Base-by-base conservation (phyloP, 345 rosid species). In the Eucalyptus camaldulensis region DNA sequence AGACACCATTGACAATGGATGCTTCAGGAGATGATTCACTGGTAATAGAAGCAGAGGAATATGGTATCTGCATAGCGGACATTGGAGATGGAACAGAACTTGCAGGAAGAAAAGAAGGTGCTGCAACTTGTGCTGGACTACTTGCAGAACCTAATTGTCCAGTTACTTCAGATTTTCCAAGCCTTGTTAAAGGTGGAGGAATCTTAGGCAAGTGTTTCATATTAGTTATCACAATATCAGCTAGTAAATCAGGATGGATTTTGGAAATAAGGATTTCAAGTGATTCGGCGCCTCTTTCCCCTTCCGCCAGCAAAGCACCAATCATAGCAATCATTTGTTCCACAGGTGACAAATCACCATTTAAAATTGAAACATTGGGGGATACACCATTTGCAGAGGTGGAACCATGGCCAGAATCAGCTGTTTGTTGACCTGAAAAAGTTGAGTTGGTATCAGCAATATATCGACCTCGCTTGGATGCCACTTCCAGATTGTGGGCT, bases 281-380 rank as follows among this genome's bases (percentile, higher is more conserved):
- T 65, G 99, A 98, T 93, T 96, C 97, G 87, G 98, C 98, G 33
- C 99, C 99, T 90, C 98, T 95, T 92, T 98, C 99, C 88, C 99
- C 99, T 95, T 97, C 99, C 54, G 98, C 99, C 91, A 98, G 99
- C 93, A 98, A 93, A 89, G 98, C 99, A 92, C 99, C 99, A 92
- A 98, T 97, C 97, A 98, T 95, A 69, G 98, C 96, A 90, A 98
- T 95, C 99, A 98, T 97, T 93, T 98, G 97, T 91, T 96, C 99
- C 80, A 94, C 99, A 88, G 99, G 99, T 86, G 95, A 93, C 94
- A 93, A 91, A 93, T 95, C 96, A 90, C 93, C 88, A 92, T 94
- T 96, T 87, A 93, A 92, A 90, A 89, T 88, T 90, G 94, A 91
- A 93, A 90, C 89, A 88, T 86, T 91, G 89, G 93, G 91, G 58